A percentile compares a stretch with the other conserved stretches of the same genome.
These are phyloP conservation scores for Chaetomiaceae sp. DNA, from an alignment of 2,329 filamentous ascomycete species.

Conservation along the genomic window DNA sequence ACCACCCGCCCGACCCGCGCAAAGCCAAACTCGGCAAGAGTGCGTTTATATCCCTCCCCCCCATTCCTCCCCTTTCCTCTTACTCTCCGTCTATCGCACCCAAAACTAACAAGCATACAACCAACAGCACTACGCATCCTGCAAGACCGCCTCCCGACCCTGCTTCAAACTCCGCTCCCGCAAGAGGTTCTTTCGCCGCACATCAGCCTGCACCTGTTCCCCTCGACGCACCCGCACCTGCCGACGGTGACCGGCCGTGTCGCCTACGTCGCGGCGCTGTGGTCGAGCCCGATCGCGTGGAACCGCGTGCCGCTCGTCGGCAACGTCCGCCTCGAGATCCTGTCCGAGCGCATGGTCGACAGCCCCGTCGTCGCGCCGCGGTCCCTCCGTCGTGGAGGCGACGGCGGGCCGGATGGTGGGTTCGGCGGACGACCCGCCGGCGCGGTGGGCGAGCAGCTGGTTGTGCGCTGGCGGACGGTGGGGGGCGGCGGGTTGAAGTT, in stretches of 20 bases:
- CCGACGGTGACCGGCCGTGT: constrained; percentile 88
- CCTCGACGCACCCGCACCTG: constrained; percentile 76
- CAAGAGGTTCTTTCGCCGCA: constrained; percentile 71
- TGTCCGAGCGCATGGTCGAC: constrained; percentile 81
- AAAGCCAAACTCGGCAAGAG: constrained; percentile 60
- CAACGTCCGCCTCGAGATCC: constrained; percentile 79
- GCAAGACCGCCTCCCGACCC: constrained; percentile 59
- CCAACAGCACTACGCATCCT: constrained; percentile 54
- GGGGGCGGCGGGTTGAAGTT: constrained; percentile 50
- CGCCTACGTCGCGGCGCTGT: constrained; percentile 86
- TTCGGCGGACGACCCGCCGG: constrained; percentile 34
- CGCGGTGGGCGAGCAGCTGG: constrained; percentile 66
- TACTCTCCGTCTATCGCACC: neutral
- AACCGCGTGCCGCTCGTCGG: constrained; percentile 85
- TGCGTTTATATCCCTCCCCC: constrained; percentile 31
- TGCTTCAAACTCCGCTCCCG: constrained; percentile 61
- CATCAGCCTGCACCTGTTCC: constrained; percentile 65
- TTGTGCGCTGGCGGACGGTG: constrained; percentile 81
- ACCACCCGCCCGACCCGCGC: constrained; percentile 43
- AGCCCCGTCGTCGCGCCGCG: constrained; percentile 30
- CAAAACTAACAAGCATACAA: constrained; percentile 5
- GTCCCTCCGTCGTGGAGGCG: too few relatives aligned
- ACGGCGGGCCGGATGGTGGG: neutral
- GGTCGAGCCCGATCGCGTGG: constrained; percentile 96
- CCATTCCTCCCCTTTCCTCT: neutral